A percentile compares a stretch with the other conserved stretches of the same genome.
phyloP scores from a whole-genome alignment of 352 stramenopile genomes.

The Globisporangium alternatum region DNA sequence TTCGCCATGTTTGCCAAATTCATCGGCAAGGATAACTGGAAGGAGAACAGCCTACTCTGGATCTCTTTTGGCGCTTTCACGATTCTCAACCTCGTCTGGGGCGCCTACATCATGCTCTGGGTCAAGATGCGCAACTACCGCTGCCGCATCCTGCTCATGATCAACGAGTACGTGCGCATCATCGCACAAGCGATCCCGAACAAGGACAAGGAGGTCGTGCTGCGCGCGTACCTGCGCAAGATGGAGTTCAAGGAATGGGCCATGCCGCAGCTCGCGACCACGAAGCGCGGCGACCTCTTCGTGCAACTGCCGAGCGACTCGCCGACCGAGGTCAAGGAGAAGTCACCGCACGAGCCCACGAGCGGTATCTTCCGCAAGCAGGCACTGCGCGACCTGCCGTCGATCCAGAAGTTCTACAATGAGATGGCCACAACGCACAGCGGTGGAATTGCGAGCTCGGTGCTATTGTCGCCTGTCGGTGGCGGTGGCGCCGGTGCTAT shows the following conservation, averaged over 20 bases:
- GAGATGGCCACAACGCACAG: constrained; percentile 6
- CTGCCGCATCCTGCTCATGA: constrained; percentile 13
- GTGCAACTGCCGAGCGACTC: constrained; percentile 23
- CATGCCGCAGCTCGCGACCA: constrained; percentile 16
- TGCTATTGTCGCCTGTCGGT: neutral
- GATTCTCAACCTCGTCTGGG: constrained; percentile 29
- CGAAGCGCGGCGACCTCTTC: constrained; percentile 18
- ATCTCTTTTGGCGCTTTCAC: constrained; percentile 25
- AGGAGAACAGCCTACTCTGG: constrained; percentile 17
- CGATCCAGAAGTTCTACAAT: constrained; percentile 21
- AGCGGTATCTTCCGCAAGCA: constrained; percentile 21
- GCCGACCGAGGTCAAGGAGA: constrained; percentile 9
- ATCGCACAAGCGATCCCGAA: constrained; percentile 19
- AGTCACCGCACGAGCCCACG: constrained; percentile 16
- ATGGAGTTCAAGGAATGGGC: constrained; percentile 11
- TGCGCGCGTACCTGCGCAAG: constrained; percentile 19
- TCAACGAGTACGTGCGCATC: constrained; percentile 26
- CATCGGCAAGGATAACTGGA: neutral
- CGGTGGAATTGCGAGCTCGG: neutral
- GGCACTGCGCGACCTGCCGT: constrained; percentile 17
- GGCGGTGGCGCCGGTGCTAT: no score
- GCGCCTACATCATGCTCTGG: constrained; percentile 18
- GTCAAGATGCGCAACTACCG: constrained; percentile 19
- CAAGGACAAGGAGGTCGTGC: constrained; percentile 14
- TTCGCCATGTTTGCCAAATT: constrained; percentile 29